phyloP scores from a whole-genome alignment of 2,329 filamentous ascomycete genomes.

The Xylariaceae sp. region DNA sequence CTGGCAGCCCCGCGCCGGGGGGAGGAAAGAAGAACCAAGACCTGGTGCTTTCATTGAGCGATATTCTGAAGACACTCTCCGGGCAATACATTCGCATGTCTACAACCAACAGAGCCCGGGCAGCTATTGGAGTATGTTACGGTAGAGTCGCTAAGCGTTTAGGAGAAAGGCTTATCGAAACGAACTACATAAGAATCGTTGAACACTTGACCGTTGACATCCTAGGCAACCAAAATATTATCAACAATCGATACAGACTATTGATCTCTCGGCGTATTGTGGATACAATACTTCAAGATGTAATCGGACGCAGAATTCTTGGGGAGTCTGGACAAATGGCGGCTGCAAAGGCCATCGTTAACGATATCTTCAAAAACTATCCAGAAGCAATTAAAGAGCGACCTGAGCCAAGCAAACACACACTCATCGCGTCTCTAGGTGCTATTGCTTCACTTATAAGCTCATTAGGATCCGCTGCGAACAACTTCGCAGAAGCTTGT shows the following conservation, averaged over 20 bases:
- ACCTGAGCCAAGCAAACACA: slow-evolving; percentile 86
- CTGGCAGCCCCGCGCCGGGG: slow-evolving; percentile 73
- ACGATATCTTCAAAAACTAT: slow-evolving; percentile 91
- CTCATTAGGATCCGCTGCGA: slow-evolving; percentile 81
- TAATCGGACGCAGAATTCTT: slow-evolving; percentile 80
- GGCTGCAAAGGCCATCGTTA: slow-evolving; percentile 81
- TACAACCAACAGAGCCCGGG: slow-evolving; percentile 80
- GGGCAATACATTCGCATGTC: slow-evolving; percentile 78
- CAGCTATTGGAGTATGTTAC: slow-evolving; percentile 87
- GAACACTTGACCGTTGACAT: slow-evolving; percentile 82
- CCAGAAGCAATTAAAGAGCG: slow-evolving; percentile 87
- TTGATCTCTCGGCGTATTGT: slow-evolving; percentile 85
- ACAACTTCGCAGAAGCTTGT: slow-evolving; percentile 78
- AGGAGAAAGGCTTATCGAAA: slow-evolving; percentile 82
- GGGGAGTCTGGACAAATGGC: slow-evolving; percentile 88
- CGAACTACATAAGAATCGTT: slow-evolving; percentile 80
- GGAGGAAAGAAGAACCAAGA: slow-evolving; percentile 72
- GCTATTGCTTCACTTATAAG: slow-evolving; percentile 79
- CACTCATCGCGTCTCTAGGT: slow-evolving; percentile 78
- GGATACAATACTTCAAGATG: slow-evolving; percentile 80
- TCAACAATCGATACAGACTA: slow-evolving; percentile 85
- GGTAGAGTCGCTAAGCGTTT: slow-evolving; percentile 78
- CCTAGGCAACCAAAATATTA: slow-evolving; percentile 75
- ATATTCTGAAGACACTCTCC: slow-evolving; percentile 80
- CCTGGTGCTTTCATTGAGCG: slow-evolving; percentile 74